Evolutionary conservation across 2,329 filamentous ascomycete species (phyloP).

Genomic region (Neonectria magnoliae): DNA sequence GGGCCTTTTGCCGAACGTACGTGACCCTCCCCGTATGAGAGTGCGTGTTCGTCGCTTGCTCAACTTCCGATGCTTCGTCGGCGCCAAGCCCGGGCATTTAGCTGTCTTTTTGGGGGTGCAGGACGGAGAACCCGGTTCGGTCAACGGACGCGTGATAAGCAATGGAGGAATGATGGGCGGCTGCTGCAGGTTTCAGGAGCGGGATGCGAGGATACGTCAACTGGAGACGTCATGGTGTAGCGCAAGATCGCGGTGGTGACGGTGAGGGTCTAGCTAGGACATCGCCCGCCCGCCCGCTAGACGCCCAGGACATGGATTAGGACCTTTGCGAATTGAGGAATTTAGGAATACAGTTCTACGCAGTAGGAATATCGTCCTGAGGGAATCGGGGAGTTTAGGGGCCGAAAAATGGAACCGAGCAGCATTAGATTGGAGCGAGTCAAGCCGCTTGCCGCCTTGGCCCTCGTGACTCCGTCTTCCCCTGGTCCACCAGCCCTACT

Average conservation of each 20-base stretch:
- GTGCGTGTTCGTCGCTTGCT: slow-evolving; percentile 7
- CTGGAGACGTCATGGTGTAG: slow-evolving; percentile 13
- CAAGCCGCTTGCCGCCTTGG: slow-evolving; percentile 29
- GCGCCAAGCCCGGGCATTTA: neutral
- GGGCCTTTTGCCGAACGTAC: neutral
- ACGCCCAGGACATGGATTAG: slow-evolving; percentile 7
- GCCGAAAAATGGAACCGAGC: slow-evolving; percentile 34
- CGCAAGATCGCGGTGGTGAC: too few relatives aligned
- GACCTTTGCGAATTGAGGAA: slow-evolving; percentile 17
- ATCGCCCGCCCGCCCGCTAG: slow-evolving; percentile 18
- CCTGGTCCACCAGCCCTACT: slow-evolving; percentile 40
- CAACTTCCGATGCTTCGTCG: slow-evolving; percentile 1
- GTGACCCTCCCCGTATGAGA: neutral
- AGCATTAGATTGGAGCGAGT: slow-evolving; percentile 30
- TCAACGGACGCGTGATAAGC: neutral
- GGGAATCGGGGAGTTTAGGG: slow-evolving; percentile 8
- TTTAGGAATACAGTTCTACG: neutral
- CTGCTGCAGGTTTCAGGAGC: slow-evolving; percentile 28
- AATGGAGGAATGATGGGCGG: neutral
- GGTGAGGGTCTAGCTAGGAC: slow-evolving; percentile 18
- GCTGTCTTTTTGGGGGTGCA: neutral
- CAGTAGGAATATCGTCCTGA: neutral
- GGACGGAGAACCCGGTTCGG: neutral
- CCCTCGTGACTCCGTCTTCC: neutral
- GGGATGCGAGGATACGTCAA: slow-evolving; percentile 29